Evolutionary conservation across 108 stramenopile genomes (phyloP), one percentile per base, ranked within the genome.

Genomic region (Thalassiosira profunda): DNA sequence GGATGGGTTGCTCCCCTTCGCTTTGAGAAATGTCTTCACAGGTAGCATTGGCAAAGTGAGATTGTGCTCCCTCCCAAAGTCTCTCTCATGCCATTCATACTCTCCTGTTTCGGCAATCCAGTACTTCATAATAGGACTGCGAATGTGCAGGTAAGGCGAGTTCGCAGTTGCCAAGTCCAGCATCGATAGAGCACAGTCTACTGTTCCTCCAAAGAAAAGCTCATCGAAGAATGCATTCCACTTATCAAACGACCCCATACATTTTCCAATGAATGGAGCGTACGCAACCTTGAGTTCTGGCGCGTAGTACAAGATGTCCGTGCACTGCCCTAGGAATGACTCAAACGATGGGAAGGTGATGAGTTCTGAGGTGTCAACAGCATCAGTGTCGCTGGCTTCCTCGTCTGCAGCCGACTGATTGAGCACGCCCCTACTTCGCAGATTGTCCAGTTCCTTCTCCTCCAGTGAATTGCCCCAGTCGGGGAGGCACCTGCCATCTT

Each of bases 291-390:
- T 46, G 35, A 65, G 29, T 28, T 79, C 54, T 3, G 57, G 62
- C 8, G 57, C 35, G 40, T 79, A 79, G 41, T 79, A 79, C 0
- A 79, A 12, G 36, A 67, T 53, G 63, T 72, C 70, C 18, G 71
- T 72, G 41, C 67, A 72, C 30, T 72, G 70, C 11, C 77, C 77
- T 20, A 79, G 67, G 29, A 79, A 79, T 11, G 31, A 51, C 60
- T 79, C 77, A 36, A 79, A 58, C 24, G 77, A 79, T 23, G 77
- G 77, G 52, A 55, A 79, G 5, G 71, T 67, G 23, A 79, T 61
- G 24, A 49, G 47, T 20, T 56, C 79, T 9, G 42, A 42, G 25
- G 67, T 28, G 12, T 55, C 47, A 0, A 72, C 38, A n/a, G n/a
- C n/a, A n/a, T n/a, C n/a, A n/a, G n/a, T 51, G 28, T 52, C 66